These are phyloP conservation scores for Hyphodiscus hymeniophilus DNA, from an alignment of 495 filamentous ascomycete species.

Conservation along the genomic window DNA sequence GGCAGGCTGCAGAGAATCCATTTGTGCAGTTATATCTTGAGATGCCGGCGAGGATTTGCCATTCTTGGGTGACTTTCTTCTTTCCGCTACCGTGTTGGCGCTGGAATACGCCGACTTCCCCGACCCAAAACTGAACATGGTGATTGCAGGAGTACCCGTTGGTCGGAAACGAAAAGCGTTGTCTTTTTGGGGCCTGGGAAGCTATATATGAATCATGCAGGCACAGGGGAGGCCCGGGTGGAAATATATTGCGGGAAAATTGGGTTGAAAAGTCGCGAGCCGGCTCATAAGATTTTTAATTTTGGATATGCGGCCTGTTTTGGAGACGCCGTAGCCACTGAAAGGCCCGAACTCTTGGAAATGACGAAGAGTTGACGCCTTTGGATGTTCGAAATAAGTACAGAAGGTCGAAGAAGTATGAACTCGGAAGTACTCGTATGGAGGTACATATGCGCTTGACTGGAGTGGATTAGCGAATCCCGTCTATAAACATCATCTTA, in stretches of 20 bases:
- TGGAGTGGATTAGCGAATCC: too few species aligned
- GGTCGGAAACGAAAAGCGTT: conserved; percentile 4
- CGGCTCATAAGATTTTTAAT: conserved; percentile 11
- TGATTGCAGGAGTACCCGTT: conserved; percentile 7
- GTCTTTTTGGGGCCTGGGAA: conserved; percentile 6
- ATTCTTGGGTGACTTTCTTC: conserved; percentile 7
- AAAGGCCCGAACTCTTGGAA: background rate
- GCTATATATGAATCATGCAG: conserved; percentile 12
- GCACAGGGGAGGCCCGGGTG: conserved; percentile 11
- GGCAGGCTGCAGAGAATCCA: conserved; percentile 33
- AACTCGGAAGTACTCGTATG: background rate
- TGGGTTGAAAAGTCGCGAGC: conserved; percentile 15
- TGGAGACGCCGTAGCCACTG: background rate
- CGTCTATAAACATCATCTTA: too few species aligned
- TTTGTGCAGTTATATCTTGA: conserved; percentile 1
- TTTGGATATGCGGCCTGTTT: conserved; percentile 8
- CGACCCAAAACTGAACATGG: conserved; percentile 14
- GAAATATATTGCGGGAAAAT: conserved; percentile 18
- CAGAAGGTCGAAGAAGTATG: background rate
- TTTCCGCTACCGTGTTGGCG: conserved; percentile 4
- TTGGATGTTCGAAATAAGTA: background rate
- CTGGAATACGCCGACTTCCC: too few species aligned
- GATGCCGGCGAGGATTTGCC: background rate
- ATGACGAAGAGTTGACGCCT: conserved; percentile 5
- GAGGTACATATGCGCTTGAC: background rate